Conservation (phyloP, 768 basidiomycete genomes). For the Gelatoporia subvermispora region DNA sequence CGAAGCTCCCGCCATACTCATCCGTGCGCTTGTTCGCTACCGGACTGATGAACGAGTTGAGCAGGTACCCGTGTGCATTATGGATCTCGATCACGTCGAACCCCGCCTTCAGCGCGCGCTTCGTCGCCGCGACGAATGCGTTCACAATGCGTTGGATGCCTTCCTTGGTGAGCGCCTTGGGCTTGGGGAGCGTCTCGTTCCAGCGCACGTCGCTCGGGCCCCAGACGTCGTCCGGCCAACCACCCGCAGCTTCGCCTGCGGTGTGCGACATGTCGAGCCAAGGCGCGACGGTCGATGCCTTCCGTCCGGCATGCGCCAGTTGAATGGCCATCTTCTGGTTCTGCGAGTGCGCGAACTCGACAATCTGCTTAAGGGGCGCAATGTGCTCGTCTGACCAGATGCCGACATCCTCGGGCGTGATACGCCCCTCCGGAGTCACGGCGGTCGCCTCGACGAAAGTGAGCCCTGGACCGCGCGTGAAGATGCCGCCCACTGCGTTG, state of each 20-base stretch:
- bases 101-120: constrained; percentile 53
- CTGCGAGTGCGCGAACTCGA: constrained; percentile 67
- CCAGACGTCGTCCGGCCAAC: constrained; percentile 30
- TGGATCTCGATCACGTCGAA: constrained; percentile 26
- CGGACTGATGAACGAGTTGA: constrained; percentile 33
- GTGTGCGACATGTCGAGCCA: constrained; percentile 49
- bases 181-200: constrained; percentile 39
- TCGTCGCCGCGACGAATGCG: constrained; percentile 49
- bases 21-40: constrained; percentile 37
- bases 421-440: constrained; percentile 54
- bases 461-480: constrained; percentile 50
- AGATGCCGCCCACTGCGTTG: constrained; percentile 43
- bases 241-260: constrained; percentile 36
- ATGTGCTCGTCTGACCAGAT: constrained; percentile 61
- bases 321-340: constrained; percentile 72
- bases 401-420: constrained; percentile 55
- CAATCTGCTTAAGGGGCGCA: constrained; percentile 43
- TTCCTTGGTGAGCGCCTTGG: constrained; percentile 50
- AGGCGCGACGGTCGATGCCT: constrained; percentile 58
- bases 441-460: constrained; percentile 65
- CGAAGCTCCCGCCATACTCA: constrained; percentile 43
- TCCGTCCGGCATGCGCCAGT: constrained; percentile 71
- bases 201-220: constrained; percentile 51
- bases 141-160: constrained; percentile 53
- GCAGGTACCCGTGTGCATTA: constrained; percentile 21